A percentile compares a stretch with the other conserved stretches of the same genome.
These are phyloP conservation scores for Aspergillus kassunensis DNA, from an alignment of 495 filamentous ascomycete species.

Conservation along the genomic window DNA sequence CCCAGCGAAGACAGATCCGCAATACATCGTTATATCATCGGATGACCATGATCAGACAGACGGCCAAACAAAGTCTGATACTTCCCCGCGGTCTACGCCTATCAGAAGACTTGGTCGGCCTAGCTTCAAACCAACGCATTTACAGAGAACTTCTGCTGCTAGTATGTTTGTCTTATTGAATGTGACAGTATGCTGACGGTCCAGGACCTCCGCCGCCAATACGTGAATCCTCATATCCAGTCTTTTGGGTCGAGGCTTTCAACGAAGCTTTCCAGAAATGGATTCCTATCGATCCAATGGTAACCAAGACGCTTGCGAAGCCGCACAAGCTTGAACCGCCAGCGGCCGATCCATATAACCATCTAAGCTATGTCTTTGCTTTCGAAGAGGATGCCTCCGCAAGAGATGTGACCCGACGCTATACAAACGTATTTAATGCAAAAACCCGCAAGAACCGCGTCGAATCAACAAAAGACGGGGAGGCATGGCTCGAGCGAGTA, in stretches of 20 bases:
- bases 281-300: slow-evolving; percentile 82
- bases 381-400: slow-evolving; percentile 75
- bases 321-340: slow-evolving; percentile 79
- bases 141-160: slow-evolving; percentile 4
- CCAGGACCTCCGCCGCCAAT: slow-evolving; percentile 19
- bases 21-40: slow-evolving; percentile 38
- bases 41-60: slow-evolving; percentile 34
- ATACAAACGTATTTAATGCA: slow-evolving; percentile 76
- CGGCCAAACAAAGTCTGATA: slow-evolving; percentile 13
- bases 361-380: slow-evolving; percentile 76
- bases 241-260: slow-evolving; percentile 94
- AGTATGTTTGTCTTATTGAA: slow-evolving; percentile 1
- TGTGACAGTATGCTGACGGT: background rate
- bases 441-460: slow-evolving; percentile 78
- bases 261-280: slow-evolving; percentile 82
- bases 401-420: slow-evolving; percentile 77
- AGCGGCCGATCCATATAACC: slow-evolving; percentile 63
- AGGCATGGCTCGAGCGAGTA: slow-evolving; percentile 66
- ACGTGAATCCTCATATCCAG: slow-evolving; percentile 60
- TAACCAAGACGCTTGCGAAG: slow-evolving; percentile 71
- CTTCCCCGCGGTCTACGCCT: slow-evolving; percentile 17
- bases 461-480: slow-evolving; percentile 61
- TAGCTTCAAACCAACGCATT: slow-evolving; percentile 29
- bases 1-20: slow-evolving; percentile 31
- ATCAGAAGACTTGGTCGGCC: slow-evolving; percentile 43